Evolutionary conservation across 1,284 basidiomycete genomes (phyloP), one percentile per base, ranked within the genome.

Genomic region (Leccinum pallidistipes): DNA sequence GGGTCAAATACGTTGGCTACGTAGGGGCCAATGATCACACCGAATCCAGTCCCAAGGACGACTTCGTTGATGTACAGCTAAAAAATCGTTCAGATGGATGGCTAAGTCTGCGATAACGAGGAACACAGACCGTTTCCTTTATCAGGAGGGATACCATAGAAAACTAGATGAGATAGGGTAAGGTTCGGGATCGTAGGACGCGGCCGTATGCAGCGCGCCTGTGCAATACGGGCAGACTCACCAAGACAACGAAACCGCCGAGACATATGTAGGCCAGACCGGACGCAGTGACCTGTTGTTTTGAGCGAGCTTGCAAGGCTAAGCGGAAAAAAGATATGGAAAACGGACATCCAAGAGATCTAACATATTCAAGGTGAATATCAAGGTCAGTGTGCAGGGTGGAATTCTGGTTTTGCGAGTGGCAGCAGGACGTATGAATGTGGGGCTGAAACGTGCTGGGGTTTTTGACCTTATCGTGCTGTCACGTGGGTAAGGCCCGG

Each of bases 51-150:
- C 3, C 95, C 94, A 47, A 97, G 86, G 38, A 95, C 89, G 27
- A 96, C 95, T 80, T 98, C 96, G 68, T 95, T 96, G 67, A 97
- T 87, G 73, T 91, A 97, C 3, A 97, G 73, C 80, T 90, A 62
- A 12, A 3, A 29, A 27, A 52, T 9, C n/a, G 5, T 8, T 55
- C 57, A 14, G 51, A 21, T 34, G 3, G 36, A 50, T 21, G 9
- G 21, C 56, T 16, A 31, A 27, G 10, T 56, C 6, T 21, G 27
- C 1, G 24, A 50, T 10, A 16, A 52, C 6, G 27, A 56, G 0
- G 49, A 9, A 3, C 32, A 69, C 71, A 6, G 40, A 86, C 88
- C 76, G 80, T 88, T 76, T 97, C 92, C 73, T 92, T 94, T 62
- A 94, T 85, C 29, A 95, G 80, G 47, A 94, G 81, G 5, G 91